Base-by-base conservation (phyloP, 2,329 filamentous ascomycete species). In the Cladophialophora bantiana region DNA sequence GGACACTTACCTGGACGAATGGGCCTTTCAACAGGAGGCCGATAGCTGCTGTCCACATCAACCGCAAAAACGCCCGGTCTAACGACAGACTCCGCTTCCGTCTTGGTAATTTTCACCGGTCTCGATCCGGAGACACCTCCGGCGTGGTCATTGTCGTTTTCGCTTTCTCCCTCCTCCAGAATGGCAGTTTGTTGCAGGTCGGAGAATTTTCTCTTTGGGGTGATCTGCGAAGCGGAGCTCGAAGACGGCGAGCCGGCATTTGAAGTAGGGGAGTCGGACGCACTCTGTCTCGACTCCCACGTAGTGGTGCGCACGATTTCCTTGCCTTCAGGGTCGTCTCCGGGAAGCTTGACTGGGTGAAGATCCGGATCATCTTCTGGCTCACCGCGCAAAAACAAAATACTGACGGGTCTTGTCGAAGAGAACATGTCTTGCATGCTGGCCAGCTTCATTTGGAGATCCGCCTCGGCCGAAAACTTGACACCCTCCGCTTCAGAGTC, bases 11-110 rank as follows among this genome's bases (percentile, higher is more conserved):
- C 82, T 71, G 88, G 87, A 77, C 92, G 96, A 20, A 88, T 82
- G 7, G 84, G 81, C 65, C 86, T 87, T 73, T 96, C 92, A 0
- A 85, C 81, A 0, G 94, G 94, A 53, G 95, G 90, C 65, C 90
- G 88, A 76, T 98, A 99, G 1, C 85, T 86, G 15, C 89, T 83
- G 76, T 98, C 95, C n/a, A 98, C 92, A 36, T 93, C 95, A 7
- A 97, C 80, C 2, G 70, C 71, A 32, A 72, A 69, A 13, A 73
- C 62, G 15, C 69, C 70, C 15, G 40, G 40, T 56, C 64, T 64
- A 12, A 45, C 45, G 13, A 38, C 42, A 13, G 62, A 56, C 26
- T 60, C 68, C 20, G 38, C 42, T 61, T 69, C 66, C 6, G 61
- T 67, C 58, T 69, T 72, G 6, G 64, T 57, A 18, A 73, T 69